These are phyloP conservation scores for Phytophthora gonapodyides DNA, from an alignment of 352 stramenopile species.

Conservation along the genomic window DNA sequence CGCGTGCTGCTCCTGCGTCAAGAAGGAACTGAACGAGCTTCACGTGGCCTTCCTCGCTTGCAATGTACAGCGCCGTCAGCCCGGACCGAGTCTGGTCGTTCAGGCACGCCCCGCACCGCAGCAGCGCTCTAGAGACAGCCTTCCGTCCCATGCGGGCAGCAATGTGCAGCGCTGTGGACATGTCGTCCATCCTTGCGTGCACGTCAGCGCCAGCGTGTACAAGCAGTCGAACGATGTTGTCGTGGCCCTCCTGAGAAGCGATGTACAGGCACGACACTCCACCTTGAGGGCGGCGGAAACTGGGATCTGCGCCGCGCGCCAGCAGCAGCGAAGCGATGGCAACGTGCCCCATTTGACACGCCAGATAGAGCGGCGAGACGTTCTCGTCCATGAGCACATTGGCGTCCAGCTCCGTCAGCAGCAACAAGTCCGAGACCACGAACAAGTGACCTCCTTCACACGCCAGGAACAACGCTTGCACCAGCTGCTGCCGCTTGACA, in stretches of 20 bases:
- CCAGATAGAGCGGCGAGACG: slow-evolving; percentile 81
- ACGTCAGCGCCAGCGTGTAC: slow-evolving; percentile 54
- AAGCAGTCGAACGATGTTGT: slow-evolving; percentile 60
- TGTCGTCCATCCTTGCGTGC: slow-evolving; percentile 75
- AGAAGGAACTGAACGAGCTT: slow-evolving; percentile 69
- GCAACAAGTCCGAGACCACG: slow-evolving; percentile 71
- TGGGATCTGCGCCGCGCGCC: slow-evolving; percentile 57
- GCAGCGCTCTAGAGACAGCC: slow-evolving; percentile 51
- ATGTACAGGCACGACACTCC: slow-evolving; percentile 84
- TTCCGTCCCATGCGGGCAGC: slow-evolving; percentile 79
- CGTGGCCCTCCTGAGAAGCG: slow-evolving; percentile 78
- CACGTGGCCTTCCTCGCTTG: slow-evolving; percentile 80
- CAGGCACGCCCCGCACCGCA: slow-evolving; percentile 54
- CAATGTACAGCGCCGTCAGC: slow-evolving; percentile 81
- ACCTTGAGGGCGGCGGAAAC: slow-evolving; percentile 61
- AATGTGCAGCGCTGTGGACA: slow-evolving; percentile 80
- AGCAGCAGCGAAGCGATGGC: slow-evolving; percentile 65
- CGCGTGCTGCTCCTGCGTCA: slow-evolving; percentile 35
- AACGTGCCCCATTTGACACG: slow-evolving; percentile 83
- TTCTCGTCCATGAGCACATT: slow-evolving; percentile 83
- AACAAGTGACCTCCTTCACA: slow-evolving; percentile 72
- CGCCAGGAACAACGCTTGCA: slow-evolving; percentile 78
- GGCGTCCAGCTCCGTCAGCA: slow-evolving; percentile 54
- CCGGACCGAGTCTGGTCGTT: slow-evolving; percentile 82
- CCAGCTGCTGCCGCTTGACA: slow-evolving; percentile 33